These are phyloP conservation scores for Basidiobolus meristosporus DNA, from an alignment of 371 early-diverging fungal genomes.

Conservation along the genomic window DNA sequence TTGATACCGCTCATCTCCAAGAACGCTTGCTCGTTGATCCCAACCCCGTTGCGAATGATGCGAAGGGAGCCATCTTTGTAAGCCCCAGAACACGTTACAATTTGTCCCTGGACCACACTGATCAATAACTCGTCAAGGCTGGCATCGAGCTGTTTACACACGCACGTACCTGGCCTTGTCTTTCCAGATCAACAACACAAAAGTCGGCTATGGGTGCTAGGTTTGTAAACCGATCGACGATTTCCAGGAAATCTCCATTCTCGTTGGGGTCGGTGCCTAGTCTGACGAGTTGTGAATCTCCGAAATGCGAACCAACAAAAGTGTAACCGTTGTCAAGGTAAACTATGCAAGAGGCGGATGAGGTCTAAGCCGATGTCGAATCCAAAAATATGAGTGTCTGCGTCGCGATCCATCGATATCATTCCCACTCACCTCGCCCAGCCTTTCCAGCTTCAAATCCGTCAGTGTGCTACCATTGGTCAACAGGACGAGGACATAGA, in stretches of 20 bases:
- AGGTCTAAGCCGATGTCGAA: conserved; percentile 11
- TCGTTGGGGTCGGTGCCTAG: conserved; percentile 14
- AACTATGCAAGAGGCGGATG: conserved; percentile 37
- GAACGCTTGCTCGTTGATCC: conserved; percentile 35
- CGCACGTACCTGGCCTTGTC: conserved; percentile 37
- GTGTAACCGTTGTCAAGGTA: conserved; percentile 41
- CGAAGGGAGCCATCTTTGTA: conserved; percentile 55
- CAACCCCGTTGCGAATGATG: conserved; percentile 74
- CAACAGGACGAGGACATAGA: conserved; percentile 37
- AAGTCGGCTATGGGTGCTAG: conserved; percentile 78
- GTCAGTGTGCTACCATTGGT: conserved; percentile 5
- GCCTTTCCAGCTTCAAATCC: conserved; percentile 1
- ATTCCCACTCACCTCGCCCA: too few species aligned
- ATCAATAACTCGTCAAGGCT: background rate
- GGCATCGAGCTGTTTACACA: background rate
- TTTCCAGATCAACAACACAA: conserved; percentile 59
- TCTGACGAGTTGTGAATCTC: conserved; percentile 56
- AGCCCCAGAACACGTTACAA: conserved; percentile 69
- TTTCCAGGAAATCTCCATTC: conserved; percentile 16
- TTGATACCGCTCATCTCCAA: conserved; percentile 40
- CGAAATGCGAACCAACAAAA: conserved; percentile 65
- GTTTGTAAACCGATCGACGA: conserved; percentile 43
- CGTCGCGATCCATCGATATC: background rate
- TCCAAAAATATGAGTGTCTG: conserved; percentile 1
- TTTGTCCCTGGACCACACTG: background rate